phyloP scores from a whole-genome alignment of 2,329 filamentous ascomycete species.

The Botryotinia convoluta region DNA sequence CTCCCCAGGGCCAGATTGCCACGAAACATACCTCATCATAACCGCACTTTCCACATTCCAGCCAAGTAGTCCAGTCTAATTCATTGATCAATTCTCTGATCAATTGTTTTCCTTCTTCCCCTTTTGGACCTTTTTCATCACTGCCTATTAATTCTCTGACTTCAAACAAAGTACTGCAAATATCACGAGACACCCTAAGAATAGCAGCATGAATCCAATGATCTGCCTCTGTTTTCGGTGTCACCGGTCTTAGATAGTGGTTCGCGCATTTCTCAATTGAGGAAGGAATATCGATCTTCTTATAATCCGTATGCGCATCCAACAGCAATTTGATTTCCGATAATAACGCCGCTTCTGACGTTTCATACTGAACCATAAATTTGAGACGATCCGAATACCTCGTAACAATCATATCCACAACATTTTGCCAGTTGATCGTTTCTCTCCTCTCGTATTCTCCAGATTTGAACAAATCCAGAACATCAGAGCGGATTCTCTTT shows the following conservation, averaged over 20 bases:
- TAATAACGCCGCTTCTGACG: constrained; percentile 37
- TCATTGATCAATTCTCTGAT: constrained; percentile 15
- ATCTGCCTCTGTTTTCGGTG: constrained; percentile 44
- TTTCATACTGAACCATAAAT: constrained; percentile 23
- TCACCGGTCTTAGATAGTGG: constrained; percentile 44
- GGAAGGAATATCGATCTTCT: constrained; percentile 38
- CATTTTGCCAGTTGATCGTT: constrained; percentile 56
- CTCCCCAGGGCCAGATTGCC: constrained; percentile 62
- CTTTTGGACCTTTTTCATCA: background rate
- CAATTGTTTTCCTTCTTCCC: background rate
- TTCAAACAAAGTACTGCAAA: constrained; percentile 42
- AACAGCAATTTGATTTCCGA: constrained; percentile 42
- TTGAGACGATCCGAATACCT: constrained; percentile 58
- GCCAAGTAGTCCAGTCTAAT: constrained; percentile 56
- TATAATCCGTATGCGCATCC: constrained; percentile 46
- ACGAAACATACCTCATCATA: constrained; percentile 56
- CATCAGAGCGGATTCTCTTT: constrained; percentile 42
- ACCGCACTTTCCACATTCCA: constrained; percentile 51
- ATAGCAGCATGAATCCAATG: constrained; percentile 47
- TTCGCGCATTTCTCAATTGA: constrained; percentile 48
- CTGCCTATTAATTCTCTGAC: constrained; percentile 24
- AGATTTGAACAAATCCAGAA: constrained; percentile 44
- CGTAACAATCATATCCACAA: constrained; percentile 62
- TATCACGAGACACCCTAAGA: constrained; percentile 40
- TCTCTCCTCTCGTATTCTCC: constrained; percentile 21